Percentiles rank a stretch among this genome's conserved stretches.
phyloP scores from a whole-genome alignment of 805 yeast genomes.

The Cyberlindnera amylophila region DNA sequence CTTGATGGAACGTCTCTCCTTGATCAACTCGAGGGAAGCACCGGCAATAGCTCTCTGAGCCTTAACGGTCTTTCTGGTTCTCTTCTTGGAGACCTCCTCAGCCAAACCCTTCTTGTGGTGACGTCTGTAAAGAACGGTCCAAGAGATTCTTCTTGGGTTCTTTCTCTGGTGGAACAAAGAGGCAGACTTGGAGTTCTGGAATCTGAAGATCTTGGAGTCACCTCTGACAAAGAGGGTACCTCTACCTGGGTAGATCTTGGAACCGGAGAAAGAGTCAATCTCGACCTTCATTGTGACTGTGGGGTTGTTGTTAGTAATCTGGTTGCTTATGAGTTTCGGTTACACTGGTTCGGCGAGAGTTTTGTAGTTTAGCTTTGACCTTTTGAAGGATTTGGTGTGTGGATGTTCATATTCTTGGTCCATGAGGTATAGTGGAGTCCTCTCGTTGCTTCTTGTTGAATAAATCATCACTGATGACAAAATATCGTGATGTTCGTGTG shows the following conservation, averaged over 20 bases:
- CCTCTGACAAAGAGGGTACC: slow-evolving; percentile 99
- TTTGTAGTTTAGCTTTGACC: no score
- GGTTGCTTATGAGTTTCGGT: not conserved
- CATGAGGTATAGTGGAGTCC: no score
- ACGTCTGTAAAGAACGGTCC: slow-evolving; percentile 99
- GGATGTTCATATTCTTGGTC: no score
- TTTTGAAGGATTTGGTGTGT: no score
- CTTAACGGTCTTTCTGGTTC: slow-evolving; percentile 96
- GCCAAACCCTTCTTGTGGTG: slow-evolving; percentile 99
- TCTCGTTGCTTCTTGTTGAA: no score
- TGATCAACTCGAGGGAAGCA: slow-evolving; percentile 97
- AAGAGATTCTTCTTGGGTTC: slow-evolving; percentile 99
- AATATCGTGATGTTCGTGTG: no score
- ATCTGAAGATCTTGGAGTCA: slow-evolving; percentile 99
- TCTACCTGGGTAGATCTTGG: slow-evolving; percentile 99
- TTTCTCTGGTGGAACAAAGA: slow-evolving; percentile 99
- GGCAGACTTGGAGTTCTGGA: slow-evolving; percentile 95
- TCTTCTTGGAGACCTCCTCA: slow-evolving; percentile 97
- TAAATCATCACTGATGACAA: no score
- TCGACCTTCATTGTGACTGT: slow-evolving; percentile 87
- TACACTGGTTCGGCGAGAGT: no score
- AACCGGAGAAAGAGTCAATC: slow-evolving; percentile 98
- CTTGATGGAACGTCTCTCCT: slow-evolving; percentile 93
- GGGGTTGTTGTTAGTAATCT: slow-evolving; percentile 18
- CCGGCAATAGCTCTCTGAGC: slow-evolving; percentile 99